These are phyloP conservation scores for Brassica incana DNA, from an alignment of 345 rosid genomes.

Conservation along the genomic window DNA sequence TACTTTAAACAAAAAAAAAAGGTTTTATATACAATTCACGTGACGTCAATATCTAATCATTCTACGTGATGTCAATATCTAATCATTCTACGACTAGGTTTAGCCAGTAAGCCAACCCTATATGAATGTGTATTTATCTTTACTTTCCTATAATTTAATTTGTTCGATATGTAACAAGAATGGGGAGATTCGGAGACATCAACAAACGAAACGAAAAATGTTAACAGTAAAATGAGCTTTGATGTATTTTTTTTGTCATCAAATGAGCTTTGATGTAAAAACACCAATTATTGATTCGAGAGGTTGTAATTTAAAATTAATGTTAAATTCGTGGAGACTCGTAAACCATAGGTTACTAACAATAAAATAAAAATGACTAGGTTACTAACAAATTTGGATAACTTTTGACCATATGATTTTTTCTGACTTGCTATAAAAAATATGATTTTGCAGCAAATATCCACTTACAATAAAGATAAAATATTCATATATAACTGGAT, in stretches of 20 bases:
- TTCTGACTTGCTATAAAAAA: background rate
- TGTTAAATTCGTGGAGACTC: background rate
- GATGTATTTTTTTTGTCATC: no score
- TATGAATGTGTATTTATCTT: background rate
- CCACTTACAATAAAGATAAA: background rate
- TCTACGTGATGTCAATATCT: background rate
- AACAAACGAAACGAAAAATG: background rate
- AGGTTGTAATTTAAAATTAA: background rate
- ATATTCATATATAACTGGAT: background rate
- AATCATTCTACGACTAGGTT: constrained; percentile 1
- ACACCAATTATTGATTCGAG: background rate
- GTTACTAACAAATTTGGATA: background rate
- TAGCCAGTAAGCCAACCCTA: background rate
- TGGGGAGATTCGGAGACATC: background rate
- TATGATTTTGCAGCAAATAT: background rate
- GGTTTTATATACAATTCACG: background rate
- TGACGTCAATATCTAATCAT: background rate
- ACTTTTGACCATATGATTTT: background rate
- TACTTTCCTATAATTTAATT: background rate
- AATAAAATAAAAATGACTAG: background rate
- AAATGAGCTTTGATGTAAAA: background rate
- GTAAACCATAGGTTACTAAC: background rate
- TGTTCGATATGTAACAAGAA: background rate
- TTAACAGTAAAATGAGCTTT: background rate
- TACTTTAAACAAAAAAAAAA: background rate